A percentile compares a stretch with the other conserved stretches of the same genome.
Conservation (phyloP, 169 alveolate genomes). For the Toxoplasma gondii region DNA sequence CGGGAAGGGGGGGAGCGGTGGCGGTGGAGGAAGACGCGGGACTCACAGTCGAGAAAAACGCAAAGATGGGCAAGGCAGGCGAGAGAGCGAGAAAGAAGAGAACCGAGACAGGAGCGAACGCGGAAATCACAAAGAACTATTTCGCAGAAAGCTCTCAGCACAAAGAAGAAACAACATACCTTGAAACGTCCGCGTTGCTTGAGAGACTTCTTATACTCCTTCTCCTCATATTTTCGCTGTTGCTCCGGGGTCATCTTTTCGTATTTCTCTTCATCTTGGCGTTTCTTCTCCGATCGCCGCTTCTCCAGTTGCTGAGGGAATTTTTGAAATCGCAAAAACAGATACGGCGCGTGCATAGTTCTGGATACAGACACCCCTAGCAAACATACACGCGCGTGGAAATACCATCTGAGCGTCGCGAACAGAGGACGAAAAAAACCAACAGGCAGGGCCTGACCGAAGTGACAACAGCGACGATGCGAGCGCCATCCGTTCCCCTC, state of each 20-base stretch:
- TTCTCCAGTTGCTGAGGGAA: constrained; percentile 27
- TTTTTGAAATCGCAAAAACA: not conserved
- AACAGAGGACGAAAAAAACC: too few species aligned
- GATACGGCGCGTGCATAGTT: too few species aligned
- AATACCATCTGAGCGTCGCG: not conserved
- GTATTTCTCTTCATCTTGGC: constrained; percentile 24
- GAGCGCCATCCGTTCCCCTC: too few species aligned
- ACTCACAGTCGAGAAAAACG: too few species aligned
- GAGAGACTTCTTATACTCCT: constrained; percentile 24
- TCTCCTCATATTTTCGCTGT: constrained; percentile 24
- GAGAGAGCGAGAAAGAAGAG: not conserved
- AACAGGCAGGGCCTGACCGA: too few species aligned
- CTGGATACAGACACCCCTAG: too few species aligned
- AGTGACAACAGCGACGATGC: too few species aligned
- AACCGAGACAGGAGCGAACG: not conserved
- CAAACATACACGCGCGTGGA: too few species aligned
- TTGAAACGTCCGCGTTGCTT: constrained; percentile 26
- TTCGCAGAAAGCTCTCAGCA: not conserved
- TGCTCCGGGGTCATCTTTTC: constrained; percentile 45
- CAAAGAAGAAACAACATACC: not conserved
- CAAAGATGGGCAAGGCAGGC: not conserved
- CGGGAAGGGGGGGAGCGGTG: not conserved
- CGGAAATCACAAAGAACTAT: too few species aligned
- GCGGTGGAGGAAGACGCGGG: not conserved
- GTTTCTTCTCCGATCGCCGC: constrained; percentile 29